Evolutionary conservation across 306 rosid species (phyloP), one percentile per base, ranked within the genome.

Genomic region (Boehmeria nivea): DNA sequence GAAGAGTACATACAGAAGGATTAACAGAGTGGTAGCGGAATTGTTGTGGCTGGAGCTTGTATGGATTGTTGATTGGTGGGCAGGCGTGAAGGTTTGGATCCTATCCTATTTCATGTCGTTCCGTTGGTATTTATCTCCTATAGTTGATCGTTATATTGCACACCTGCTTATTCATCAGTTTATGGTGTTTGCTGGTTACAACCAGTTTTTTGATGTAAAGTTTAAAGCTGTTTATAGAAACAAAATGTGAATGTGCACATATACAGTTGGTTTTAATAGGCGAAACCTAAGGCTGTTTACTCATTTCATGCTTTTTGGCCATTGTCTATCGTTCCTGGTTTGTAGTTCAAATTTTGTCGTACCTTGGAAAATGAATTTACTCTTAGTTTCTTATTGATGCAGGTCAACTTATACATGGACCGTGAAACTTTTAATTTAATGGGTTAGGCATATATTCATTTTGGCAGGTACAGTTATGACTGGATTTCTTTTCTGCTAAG

Each of bases 21-120:
- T 84, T 73, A 88, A 84, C 71, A 71, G 96, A 72, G 60, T 69
- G 34, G 74, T 82, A 31, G 89, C 89, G 12, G 90, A 88, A 64
- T 49, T 80, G 55, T 76, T 88, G 79, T 88, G 96, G 96, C 79
- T 84, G 52, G 84, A 88, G 66, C 89, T 88, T 7, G 85, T 88
- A 9, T 88, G 94, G 90, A 68, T 88, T 20, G 62, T 84, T 33
- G 90, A 88, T 71, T 88, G 96, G 96, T 88, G 90, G 96, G 94
- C 96, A n/a, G 84, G 94, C 23, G 87, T 88, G 60, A 72, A 84
- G 96, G 96, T 88, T 46, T 56, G 51, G 7, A 45, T 57, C 22
- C 18, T 49, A 57, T 54, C 67, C 52, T 57, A 31, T 2, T 3
- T 21, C 40, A 7, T 51, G 37, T 38, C 17, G 17, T 31, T 59